Evolutionary conservation across 306 rosid genomes (phyloP), one percentile per base, ranked within the genome.

Genomic region (Quercus rubra): DNA sequence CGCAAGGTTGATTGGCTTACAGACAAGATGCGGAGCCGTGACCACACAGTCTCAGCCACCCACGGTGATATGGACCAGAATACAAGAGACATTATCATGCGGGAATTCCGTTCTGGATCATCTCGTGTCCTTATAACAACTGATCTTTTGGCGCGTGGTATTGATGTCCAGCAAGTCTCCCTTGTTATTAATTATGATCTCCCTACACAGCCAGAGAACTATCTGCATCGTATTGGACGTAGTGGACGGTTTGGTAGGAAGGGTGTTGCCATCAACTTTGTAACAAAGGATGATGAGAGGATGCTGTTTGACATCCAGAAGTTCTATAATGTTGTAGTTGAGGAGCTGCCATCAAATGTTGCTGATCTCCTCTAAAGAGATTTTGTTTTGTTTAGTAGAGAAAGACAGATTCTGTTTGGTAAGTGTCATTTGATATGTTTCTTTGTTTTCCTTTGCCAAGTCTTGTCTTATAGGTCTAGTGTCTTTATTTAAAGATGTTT

Each of bases 41-140:
- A 92, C 85, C 97, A 92, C 58, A 92, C 94, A 2, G 97, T 92
- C 28, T 92, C 97, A 10, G 97, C 97, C 63, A 92, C 97, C 73
- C 97, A 91, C 61, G 97, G 97, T 83, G 97, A 92, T 83, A 92
- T 92, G 97, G 97, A 92, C 86, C 97, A 92, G 86, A 92, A 92
- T 69, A 92, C 92, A 62, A 85, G 97, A 77, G 97, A 92, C 85
- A 90, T 92, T 62, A 92, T 92, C n/a, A 92, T 92, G 97, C 91
- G 94, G 35, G 94, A 92, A 70, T 92, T 92, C 75, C 94, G 94
- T 21, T 92, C 97, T 19, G 97, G 97, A 1, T 92, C 97, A 11
- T 92, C 94, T 15, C 92, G 97, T 64, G 97, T 92, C 49, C 78
- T 92, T 14, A 92, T 92, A 11, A 92, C 97, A 35, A 92, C 97